These are phyloP conservation scores for Cerioporus squamosus DNA, from an alignment of 1,284 basidiomycete genomes.

Conservation along the genomic window DNA sequence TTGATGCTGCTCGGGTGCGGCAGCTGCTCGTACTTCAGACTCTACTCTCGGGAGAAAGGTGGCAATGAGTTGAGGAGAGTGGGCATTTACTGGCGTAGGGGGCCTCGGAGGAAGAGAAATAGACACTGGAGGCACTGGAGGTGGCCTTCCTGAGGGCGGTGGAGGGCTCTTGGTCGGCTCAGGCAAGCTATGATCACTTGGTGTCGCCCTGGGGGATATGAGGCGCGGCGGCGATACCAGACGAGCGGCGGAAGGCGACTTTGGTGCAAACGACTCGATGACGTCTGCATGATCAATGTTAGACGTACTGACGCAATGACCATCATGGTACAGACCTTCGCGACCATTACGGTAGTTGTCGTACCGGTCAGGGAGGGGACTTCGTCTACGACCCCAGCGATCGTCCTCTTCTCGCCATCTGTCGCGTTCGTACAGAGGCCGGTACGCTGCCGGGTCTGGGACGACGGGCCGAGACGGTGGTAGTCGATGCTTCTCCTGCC, in stretches of 20 bases:
- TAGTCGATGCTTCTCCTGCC: constrained; percentile 35
- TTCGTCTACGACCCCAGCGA: constrained; percentile 10
- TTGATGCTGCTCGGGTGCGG: constrained; percentile 9
- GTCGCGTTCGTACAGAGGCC: constrained; percentile 24
- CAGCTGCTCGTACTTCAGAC: constrained; percentile 9
- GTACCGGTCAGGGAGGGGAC: constrained; percentile 16
- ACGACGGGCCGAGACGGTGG: constrained; percentile 30
- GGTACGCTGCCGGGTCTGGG: constrained; percentile 20
- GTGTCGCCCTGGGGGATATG: constrained; percentile 18
- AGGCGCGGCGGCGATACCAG: constrained; percentile 7
- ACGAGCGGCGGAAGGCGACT: constrained; percentile 24
- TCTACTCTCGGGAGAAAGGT: constrained; percentile 16
- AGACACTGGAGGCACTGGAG: constrained; percentile 21
- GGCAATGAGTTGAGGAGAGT: constrained; percentile 48
- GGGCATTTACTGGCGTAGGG: constrained; percentile 40
- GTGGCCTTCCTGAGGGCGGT: constrained; percentile 39
- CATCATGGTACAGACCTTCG: constrained; percentile 3
- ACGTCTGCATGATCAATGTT: not conserved
- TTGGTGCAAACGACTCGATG: constrained; percentile 11
- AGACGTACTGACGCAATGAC: not conserved
- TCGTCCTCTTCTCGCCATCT: constrained; percentile 20
- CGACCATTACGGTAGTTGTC: constrained; percentile 20
- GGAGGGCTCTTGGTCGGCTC: constrained; percentile 32
- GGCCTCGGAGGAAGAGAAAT: constrained; percentile 31
- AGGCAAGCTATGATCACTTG: constrained; percentile 19